Base-by-base conservation (phyloP, 2,329 filamentous ascomycete genomes). In the Neodidymelliopsis sp. region DNA sequence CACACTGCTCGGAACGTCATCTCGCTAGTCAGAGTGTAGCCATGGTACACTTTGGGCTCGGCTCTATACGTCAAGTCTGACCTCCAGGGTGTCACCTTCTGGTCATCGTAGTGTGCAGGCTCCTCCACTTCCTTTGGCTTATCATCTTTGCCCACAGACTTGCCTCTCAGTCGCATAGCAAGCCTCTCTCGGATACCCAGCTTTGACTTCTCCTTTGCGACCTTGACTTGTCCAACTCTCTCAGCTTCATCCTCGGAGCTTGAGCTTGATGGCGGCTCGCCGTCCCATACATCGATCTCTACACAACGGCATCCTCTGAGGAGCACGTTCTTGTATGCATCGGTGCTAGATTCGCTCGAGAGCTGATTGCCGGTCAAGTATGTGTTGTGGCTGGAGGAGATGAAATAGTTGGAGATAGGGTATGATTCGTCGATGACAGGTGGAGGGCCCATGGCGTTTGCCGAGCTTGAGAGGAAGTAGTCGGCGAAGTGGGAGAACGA, bases 201-300 rank as follows among this genome's bases (percentile, higher is more conserved):
- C 40, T 61, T 62, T 16, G 57, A 54, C 60, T 62, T 71, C 39
- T 62, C 59, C 47, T 61, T 65, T 49, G 58, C 65, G 1, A 48
- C 45, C 30, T 62, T 66, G 1, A 45, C 30, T 6, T 48, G 57
- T 8, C 54, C 55, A 12, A 60, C 49, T 16, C 59, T 60, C 15
- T 57, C 54, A 18, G 54, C 56, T n/a, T 59, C 53, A 43, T 70
- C 69, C 35, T 68, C 65, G 3, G 70, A 74, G 43, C 73, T 74
- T 2, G 73, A 74, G 47, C 65, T 69, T 24, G 71, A 75, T 7
- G 75, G 74, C 15, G 71, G 65, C 31, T 82, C 79, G 10, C 91
- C 90, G 71, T 97, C 90, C 89, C 92, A 96, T 3, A 97, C 91
- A 66, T 97, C 93, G 45, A 97, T 94, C 71, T 97, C 92, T 35